phyloP scores from a whole-genome alignment of 768 basidiomycete genomes.

The Paxillus ammoniavirescens region DNA sequence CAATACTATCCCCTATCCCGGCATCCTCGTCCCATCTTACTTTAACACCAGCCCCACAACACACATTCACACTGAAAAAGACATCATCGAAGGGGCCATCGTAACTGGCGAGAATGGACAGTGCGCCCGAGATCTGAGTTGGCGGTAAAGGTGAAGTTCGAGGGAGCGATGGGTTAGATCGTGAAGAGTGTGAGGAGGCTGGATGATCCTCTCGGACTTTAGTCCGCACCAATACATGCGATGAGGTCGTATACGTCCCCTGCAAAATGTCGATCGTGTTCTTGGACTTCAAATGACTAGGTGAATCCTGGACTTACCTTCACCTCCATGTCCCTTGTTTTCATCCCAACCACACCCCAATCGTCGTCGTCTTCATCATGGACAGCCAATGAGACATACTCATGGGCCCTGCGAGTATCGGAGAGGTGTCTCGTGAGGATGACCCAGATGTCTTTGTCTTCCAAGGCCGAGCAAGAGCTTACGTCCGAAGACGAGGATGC shows the following conservation, averaged over 20 bases:
- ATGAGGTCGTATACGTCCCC: slow-evolving; percentile 44
- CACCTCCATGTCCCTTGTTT: slow-evolving; percentile 30
- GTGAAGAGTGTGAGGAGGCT: neutral
- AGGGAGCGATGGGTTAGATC: neutral
- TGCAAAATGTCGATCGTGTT: slow-evolving; percentile 19
- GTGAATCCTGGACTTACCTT: slow-evolving; percentile 31
- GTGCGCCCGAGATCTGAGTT: slow-evolving; percentile 33
- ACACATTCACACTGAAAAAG: slow-evolving; percentile 68
- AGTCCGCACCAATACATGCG: slow-evolving; percentile 38
- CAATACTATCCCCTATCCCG: slow-evolving; percentile 5
- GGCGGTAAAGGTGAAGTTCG: slow-evolving; percentile 8
- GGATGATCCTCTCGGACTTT: slow-evolving; percentile 26
- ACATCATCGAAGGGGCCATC: slow-evolving; percentile 62
- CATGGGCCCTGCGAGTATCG: slow-evolving; percentile 54
- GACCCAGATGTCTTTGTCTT: slow-evolving; percentile 66
- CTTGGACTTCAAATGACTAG: neutral
- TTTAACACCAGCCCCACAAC: slow-evolving; percentile 31
- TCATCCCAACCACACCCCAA: slow-evolving; percentile 23
- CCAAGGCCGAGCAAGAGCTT: neutral
- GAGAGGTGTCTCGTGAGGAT: slow-evolving; percentile 75
- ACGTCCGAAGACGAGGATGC: neutral
- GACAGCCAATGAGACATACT: slow-evolving; percentile 63
- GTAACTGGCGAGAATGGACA: slow-evolving; percentile 64
- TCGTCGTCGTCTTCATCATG: slow-evolving; percentile 43
- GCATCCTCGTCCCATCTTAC: slow-evolving; percentile 49